These are phyloP conservation scores for Spirogloea muscicola DNA, from an alignment of 139 green algal genomes.

Conservation along the genomic window DNA sequence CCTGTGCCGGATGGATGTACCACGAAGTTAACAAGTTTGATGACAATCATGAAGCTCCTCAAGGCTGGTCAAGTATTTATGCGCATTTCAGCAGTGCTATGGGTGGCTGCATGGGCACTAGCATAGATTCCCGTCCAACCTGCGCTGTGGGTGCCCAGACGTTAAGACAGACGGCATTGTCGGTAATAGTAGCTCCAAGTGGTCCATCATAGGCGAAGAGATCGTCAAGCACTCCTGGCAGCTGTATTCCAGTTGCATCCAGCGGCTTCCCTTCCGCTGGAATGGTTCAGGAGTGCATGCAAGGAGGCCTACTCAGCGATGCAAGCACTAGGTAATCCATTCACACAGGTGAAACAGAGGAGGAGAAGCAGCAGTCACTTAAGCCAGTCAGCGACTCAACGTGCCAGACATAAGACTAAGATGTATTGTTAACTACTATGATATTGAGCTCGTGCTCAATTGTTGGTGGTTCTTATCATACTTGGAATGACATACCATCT, in stretches of 20 bases:
- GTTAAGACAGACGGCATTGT: constrained; percentile 18
- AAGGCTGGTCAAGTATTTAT: neutral
- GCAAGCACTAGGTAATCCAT: too few species aligned
- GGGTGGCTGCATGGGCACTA: too few species aligned
- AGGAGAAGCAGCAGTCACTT: neutral
- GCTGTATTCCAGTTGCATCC: constrained; percentile 54
- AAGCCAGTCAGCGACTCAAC: neutral
- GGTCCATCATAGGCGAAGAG: constrained; percentile 64
- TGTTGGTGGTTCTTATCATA: neutral
- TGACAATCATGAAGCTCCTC: neutral
- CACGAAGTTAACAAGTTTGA: neutral
- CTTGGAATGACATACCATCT: neutral
- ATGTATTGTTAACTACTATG: constrained; percentile 2
- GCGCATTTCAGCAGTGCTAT: too few species aligned
- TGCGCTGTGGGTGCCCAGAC: constrained; percentile 81
- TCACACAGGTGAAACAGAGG: constrained; percentile 6
- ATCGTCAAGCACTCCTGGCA: constrained; percentile 69
- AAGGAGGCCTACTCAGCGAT: too few species aligned
- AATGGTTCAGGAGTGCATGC: neutral
- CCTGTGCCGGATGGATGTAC: neutral
- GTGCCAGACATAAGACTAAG: neutral
- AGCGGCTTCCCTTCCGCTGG: constrained; percentile 2
- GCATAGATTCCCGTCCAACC: too few species aligned
- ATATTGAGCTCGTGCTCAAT: neutral
- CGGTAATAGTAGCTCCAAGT: constrained; percentile 55